These are phyloP conservation scores for Saururus chinensis DNA, from an alignment of 164 flowering plant species.

Conservation along the genomic window DNA sequence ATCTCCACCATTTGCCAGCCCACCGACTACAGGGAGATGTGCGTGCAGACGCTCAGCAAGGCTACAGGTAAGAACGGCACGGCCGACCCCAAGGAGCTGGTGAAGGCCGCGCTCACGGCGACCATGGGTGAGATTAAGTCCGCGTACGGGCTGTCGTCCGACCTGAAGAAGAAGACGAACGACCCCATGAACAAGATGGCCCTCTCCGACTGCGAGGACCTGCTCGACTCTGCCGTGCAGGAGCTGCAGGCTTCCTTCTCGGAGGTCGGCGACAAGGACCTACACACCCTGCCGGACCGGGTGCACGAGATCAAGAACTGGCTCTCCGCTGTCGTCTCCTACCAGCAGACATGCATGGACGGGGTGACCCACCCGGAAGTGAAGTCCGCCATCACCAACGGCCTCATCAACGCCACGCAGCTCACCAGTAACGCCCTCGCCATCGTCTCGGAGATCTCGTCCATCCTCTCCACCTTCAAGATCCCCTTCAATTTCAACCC, in stretches of 20 bases:
- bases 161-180: constrained; percentile 6
- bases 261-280: constrained; percentile 16
- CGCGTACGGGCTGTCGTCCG: constrained; percentile 8
- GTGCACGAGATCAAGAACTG: constrained; percentile 32
- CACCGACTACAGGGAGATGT: constrained; percentile 32
- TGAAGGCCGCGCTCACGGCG: constrained; percentile 23
- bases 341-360: constrained; percentile 43
- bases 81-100: constrained; percentile 29
- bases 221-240: constrained; percentile 24
- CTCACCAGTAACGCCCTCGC: constrained; percentile 42
- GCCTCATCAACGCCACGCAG: constrained; percentile 24
- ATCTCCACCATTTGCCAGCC: constrained; percentile 29
- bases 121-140: constrained; percentile 21
- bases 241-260: constrained; percentile 34
- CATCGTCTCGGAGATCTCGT: constrained; percentile 25
- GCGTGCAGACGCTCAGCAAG: constrained; percentile 21
- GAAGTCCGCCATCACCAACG: constrained; percentile 18
- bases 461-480: constrained; percentile 13
- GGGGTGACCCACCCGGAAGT: constrained; percentile 24
- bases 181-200: constrained; percentile 19
- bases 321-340: constrained; percentile 44
- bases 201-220: constrained; percentile 36
- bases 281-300: constrained; percentile 21
- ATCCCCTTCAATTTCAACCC: constrained; percentile 7
- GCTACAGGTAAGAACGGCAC: constrained; percentile 15